Conservation (phyloP, 805 yeast species). For the Lipomyces anomalus region DNA sequence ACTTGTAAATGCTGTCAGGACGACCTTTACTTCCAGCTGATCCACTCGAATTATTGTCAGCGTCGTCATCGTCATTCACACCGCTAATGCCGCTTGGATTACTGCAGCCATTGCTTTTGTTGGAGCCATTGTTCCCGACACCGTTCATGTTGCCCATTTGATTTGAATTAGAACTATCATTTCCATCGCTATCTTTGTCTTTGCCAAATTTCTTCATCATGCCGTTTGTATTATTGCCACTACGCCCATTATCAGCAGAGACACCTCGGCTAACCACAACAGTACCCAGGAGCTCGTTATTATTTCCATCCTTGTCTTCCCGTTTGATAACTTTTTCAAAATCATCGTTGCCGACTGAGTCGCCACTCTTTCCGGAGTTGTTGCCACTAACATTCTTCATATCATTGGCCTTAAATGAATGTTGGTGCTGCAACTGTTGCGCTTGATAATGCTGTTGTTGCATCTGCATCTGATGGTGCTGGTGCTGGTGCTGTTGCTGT, state of each 20-base stretch:
- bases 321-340: not conserved
- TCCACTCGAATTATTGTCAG: too few species aligned
- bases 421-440: conserved; percentile 4
- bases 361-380: conserved; percentile 1
- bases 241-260: not conserved
- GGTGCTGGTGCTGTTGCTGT: conserved; percentile 16
- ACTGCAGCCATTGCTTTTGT: too few species aligned
- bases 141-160: not conserved
- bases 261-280: not conserved
- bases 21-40: too few species aligned
- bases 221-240: not conserved
- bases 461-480: conserved; percentile 6
- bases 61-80: too few species aligned
- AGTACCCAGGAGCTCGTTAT: not conserved
- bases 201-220: not conserved
- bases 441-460: conserved; percentile 10
- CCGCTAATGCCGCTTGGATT: too few species aligned
- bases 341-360: not conserved
- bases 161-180: not conserved
- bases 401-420: too few species aligned
- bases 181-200: not conserved
- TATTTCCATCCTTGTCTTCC: not conserved
- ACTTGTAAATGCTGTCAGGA: too few species aligned
- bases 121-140: not conserved
- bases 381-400: too few species aligned